Conservation (phyloP, 2,329 filamentous ascomycete species). For the Coniochaeta sp. region DNA sequence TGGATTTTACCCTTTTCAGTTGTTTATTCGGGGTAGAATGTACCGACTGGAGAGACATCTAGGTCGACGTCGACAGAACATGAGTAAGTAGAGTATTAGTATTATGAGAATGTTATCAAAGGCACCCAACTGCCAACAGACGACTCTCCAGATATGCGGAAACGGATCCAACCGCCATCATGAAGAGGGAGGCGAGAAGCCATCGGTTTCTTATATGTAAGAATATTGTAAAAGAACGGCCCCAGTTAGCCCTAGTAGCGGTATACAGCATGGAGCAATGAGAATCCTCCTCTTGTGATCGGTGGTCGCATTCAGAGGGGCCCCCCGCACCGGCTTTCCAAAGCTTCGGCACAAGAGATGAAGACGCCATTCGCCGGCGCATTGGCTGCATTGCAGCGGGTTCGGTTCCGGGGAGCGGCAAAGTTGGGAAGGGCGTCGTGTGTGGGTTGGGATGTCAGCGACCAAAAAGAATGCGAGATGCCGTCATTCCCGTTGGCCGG, state of each 20-base stretch:
- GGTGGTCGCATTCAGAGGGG: not conserved
- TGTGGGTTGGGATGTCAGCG: too few species aligned
- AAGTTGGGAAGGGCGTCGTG: not conserved
- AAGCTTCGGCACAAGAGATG: not conserved
- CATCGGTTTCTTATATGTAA: not conserved
- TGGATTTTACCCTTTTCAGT: not conserved
- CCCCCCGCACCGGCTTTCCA: constrained; percentile 1
- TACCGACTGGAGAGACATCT: not conserved
- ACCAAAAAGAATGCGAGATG: not conserved
- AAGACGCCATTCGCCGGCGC: too few species aligned
- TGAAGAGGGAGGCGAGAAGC: not conserved
- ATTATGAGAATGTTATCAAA: too few species aligned
- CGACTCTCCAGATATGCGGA: not conserved
- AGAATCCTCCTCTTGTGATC: not conserved
- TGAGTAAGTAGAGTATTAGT: too few species aligned
- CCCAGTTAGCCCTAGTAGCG: not conserved
- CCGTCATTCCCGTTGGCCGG: not conserved
- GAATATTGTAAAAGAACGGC: not conserved
- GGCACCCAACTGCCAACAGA: too few species aligned
- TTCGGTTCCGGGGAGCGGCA: not conserved
- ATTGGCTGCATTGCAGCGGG: not conserved
- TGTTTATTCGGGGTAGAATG: not conserved
- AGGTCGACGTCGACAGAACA: too few species aligned
- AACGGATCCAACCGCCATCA: not conserved
- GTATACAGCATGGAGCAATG: not conserved